Evolutionary conservation across 768 basidiomycete species (phyloP), one percentile per base, ranked within the genome.

Genomic region (Podaxis rugospora): DNA sequence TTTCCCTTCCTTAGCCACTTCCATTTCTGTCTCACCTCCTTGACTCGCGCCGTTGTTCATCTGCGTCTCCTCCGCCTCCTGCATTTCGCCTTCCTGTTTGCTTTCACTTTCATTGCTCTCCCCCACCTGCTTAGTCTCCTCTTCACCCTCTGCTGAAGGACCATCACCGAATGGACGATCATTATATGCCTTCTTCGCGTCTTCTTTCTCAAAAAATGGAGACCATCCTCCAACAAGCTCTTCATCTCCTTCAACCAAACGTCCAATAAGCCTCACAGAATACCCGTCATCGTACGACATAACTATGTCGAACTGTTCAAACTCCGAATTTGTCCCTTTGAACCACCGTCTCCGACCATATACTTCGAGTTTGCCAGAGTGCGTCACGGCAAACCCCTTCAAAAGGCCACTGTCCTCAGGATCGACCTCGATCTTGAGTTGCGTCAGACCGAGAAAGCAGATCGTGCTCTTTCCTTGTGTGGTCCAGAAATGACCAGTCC

Each of bases 211-310:
- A 11, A 16, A 10, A 21, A 25, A 58, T 3, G 35, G 23, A 18
- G 18, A 21, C 59, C 59, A 64, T 11, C 3, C 16, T 2, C 63
- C 63, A 49, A 35, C 50, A 23, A 61, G 54, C 3, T 50, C 53
- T 28, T 55, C 63, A 11, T 32, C 21, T n/a, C 35, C 51, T 16
- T 42, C 16, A 28, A 35, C 25, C n/a, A 64, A 42, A 13, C 28
- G 35, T 2, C 63, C 63, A 23, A 50, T 23, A 28, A 59, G 50
- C 28, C 57, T n/a, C 10, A 61, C 40, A n/a, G 59, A 61, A 51
- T 42, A 61, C 6, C 47, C 59, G 32, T 64, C 63, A 2, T 61
- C 53, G 23, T 51, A 64, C 2, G 49, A 37, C 44, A 64, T 51
- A 11, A 53, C 27, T n/a, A 64, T 40, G 25, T 55, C 54, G 16